phyloP scores from a whole-genome alignment of 2,329 filamentous ascomycete species.

The Claviceps maximensis region DNA sequence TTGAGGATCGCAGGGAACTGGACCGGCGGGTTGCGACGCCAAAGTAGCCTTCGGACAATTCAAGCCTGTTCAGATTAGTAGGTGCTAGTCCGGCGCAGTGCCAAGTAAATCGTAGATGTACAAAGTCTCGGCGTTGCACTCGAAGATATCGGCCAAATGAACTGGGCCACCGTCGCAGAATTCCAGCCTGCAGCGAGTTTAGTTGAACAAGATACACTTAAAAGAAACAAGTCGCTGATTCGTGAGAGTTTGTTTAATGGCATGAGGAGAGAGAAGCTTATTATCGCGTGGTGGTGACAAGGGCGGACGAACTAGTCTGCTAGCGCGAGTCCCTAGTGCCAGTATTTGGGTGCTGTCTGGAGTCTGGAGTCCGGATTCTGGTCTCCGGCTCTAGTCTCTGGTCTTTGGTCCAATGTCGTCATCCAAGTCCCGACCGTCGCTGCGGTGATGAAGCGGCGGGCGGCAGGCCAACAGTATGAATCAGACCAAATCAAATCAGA shows the following conservation, averaged over 20 bases:
- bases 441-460: constrained; percentile 2
- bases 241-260: background rate
- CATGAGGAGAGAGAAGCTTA: background rate
- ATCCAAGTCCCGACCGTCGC: constrained; percentile 1
- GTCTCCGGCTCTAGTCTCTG: background rate
- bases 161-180: background rate
- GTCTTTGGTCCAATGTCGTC: background rate
- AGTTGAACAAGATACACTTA: background rate
- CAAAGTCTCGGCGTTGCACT: background rate
- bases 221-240: background rate
- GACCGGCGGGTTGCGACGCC: background rate
- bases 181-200: background rate
- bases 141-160: background rate
- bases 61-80: no score
- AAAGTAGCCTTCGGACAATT: background rate
- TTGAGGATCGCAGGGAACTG: no score
- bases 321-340: no score
- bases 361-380: background rate
- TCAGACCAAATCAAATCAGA: background rate
- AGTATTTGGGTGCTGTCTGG: no score
- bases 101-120: background rate
- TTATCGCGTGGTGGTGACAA: background rate
- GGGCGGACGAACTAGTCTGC: background rate
- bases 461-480: background rate
- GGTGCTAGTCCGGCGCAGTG: background rate